Percentiles rank a stretch among this genome's conserved stretches.
phyloP scores from a whole-genome alignment of 768 basidiomycete species.

The Russula virescens region DNA sequence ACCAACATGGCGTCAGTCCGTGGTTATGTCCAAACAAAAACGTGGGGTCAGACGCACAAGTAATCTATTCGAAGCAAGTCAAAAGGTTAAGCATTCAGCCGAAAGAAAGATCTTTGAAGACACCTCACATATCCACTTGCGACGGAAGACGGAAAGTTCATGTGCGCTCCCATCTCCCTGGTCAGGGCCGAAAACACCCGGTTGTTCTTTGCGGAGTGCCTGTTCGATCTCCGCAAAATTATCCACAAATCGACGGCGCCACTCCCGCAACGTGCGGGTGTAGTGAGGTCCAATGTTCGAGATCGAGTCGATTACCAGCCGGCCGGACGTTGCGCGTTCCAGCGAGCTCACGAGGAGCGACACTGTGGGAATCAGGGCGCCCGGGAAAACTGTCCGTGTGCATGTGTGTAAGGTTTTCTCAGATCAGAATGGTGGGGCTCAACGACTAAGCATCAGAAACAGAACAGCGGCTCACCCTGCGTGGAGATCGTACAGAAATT shows the following conservation, averaged over 20 bases:
- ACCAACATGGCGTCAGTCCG: no score
- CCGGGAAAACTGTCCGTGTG: slow-evolving; percentile 2
- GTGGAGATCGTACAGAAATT: no score
- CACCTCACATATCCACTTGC: slow-evolving; percentile 61
- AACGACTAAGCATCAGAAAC: not conserved
- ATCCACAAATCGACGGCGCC: slow-evolving; percentile 55
- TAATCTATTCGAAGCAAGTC: not conserved
- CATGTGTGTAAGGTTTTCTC: no score
- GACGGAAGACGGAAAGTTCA: slow-evolving; percentile 68
- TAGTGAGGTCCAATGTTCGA: slow-evolving; percentile 46
- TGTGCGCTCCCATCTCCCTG: slow-evolving; percentile 26
- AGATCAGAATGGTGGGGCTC: not conserved
- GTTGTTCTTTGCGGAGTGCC: slow-evolving; percentile 55
- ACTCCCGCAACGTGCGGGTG: slow-evolving; percentile 74
- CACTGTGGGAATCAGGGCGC: slow-evolving; percentile 21
- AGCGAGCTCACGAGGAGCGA: slow-evolving; percentile 19
- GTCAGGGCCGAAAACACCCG: slow-evolving; percentile 41
- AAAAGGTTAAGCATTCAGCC: no score
- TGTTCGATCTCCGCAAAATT: slow-evolving; percentile 44
- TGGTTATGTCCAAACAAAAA: no score
- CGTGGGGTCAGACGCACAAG: not conserved
- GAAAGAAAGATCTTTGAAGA: no score
- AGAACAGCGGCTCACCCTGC: not conserved
- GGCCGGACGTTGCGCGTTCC: slow-evolving; percentile 11
- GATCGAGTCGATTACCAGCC: slow-evolving; percentile 17